These are phyloP conservation scores for Aureobasidium subglaciale DNA, from an alignment of 2,329 filamentous ascomycete genomes.

Conservation along the genomic window DNA sequence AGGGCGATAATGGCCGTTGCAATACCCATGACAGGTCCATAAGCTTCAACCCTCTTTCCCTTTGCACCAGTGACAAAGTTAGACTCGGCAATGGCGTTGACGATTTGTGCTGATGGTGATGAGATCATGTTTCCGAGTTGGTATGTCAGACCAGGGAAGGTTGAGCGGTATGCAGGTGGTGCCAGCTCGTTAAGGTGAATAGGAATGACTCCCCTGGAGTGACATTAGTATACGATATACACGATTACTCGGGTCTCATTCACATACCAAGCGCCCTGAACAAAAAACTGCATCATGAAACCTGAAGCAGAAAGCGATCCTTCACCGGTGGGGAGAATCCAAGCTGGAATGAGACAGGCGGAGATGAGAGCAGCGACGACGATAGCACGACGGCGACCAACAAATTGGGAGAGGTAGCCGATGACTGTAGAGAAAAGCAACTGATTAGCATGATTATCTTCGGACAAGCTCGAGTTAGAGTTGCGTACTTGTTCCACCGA, in stretches of 20 bases:
- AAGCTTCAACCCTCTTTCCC: conserved; percentile 58
- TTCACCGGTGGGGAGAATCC: conserved; percentile 31
- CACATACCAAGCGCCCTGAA: conserved; percentile 53
- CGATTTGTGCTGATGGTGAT: conserved; percentile 62
- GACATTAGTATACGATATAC: conserved; percentile 29
- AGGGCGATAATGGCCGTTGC: conserved; percentile 69
- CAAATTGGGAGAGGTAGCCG: conserved; percentile 67
- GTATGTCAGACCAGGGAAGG: conserved; percentile 64
- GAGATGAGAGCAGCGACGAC: conserved; percentile 54
- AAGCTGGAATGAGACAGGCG: conserved; percentile 27
- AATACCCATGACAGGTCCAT: conserved; percentile 68
- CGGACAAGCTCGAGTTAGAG: no score
- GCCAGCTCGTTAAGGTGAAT: conserved; percentile 70
- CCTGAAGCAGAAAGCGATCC: conserved; percentile 54
- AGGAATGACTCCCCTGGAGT: conserved; percentile 46
- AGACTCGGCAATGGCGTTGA: conserved; percentile 65
- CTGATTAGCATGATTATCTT: no score
- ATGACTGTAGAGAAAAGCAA: conserved; percentile 55
- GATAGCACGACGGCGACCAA: conserved; percentile 65
- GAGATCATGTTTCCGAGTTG: conserved; percentile 62
- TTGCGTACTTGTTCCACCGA: neutral
- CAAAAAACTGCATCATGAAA: conserved; percentile 64
- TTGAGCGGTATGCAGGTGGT: conserved; percentile 62
- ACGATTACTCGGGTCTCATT: no score
- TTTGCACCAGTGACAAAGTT: conserved; percentile 47